These are phyloP conservation scores for Amorphotheca resinae DNA, from an alignment of 495 filamentous ascomycete species.

Conservation along the genomic window DNA sequence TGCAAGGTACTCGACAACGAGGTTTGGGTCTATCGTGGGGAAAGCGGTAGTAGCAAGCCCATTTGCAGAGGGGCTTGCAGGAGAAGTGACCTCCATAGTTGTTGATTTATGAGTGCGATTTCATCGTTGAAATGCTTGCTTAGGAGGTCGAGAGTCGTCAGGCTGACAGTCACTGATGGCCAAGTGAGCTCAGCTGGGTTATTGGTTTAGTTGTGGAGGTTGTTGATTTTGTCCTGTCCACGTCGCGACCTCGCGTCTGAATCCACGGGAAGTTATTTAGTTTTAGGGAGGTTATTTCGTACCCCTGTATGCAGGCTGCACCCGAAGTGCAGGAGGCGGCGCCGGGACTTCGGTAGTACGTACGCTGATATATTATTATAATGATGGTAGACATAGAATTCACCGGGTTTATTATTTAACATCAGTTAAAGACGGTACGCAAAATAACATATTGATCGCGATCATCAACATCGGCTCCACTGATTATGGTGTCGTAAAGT, in stretches of 20 bases:
- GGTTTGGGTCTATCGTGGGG: constrained; percentile 29
- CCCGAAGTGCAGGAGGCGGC: too few species aligned
- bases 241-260: not conserved
- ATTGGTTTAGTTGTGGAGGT: constrained; percentile 4
- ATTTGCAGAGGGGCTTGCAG: constrained; percentile 28
- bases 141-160: constrained; percentile 6
- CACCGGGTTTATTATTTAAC: too few species aligned
- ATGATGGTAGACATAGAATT: too few species aligned
- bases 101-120: constrained; percentile 5
- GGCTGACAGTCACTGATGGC: not conserved
- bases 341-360: too few species aligned
- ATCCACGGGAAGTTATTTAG: not conserved
- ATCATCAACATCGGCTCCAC: too few species aligned
- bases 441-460: too few species aligned
- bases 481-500: too few species aligned
- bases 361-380: too few species aligned
- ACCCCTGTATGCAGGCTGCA: too few species aligned
- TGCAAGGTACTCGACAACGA: constrained; percentile 66
- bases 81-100: constrained; percentile 34
- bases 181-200: constrained; percentile 9
- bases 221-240: constrained; percentile 2
- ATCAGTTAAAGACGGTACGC: too few species aligned
- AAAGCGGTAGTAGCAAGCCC: constrained; percentile 32
- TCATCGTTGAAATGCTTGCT: constrained; percentile 11
- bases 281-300: too few species aligned